These are phyloP conservation scores for Marasmius oreades DNA, from an alignment of 1,284 basidiomycete genomes.

Conservation along the genomic window DNA sequence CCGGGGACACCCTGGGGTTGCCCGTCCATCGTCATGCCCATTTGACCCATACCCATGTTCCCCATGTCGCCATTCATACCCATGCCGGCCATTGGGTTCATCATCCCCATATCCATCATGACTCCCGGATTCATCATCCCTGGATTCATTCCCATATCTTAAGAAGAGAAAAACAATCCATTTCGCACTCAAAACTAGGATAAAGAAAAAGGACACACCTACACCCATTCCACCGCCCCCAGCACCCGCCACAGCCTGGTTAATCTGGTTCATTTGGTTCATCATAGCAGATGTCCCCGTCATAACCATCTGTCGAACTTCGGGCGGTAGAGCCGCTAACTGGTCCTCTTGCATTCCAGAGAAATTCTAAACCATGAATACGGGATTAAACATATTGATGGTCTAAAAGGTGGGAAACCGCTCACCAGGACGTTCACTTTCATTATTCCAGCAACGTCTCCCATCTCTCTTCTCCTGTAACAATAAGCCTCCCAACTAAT, in stretches of 20 bases:
- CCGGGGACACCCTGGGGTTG: slow-evolving; percentile 29
- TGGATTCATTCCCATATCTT: slow-evolving; percentile 30
- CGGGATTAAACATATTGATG: too few species aligned
- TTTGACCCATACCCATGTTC: slow-evolving; percentile 20
- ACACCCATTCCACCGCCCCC: neutral
- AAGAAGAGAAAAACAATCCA: neutral
- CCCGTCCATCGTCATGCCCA: slow-evolving; percentile 38
- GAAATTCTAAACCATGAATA: slow-evolving; percentile 53
- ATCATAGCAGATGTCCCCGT: slow-evolving; percentile 72
- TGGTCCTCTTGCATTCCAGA: slow-evolving; percentile 81
- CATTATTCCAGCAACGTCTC: slow-evolving; percentile 72
- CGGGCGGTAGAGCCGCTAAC: slow-evolving; percentile 66
- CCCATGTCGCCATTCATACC: slow-evolving; percentile 40
- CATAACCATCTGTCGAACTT: slow-evolving; percentile 81
- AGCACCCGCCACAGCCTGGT: slow-evolving; percentile 1
- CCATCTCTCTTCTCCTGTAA: slow-evolving; percentile 79
- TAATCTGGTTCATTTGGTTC: slow-evolving; percentile 32
- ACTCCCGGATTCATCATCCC: slow-evolving; percentile 62
- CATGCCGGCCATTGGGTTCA: slow-evolving; percentile 47
- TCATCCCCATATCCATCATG: slow-evolving; percentile 51
- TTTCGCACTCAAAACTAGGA: too few species aligned
- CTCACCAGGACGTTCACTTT: slow-evolving; percentile 76
- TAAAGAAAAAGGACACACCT: slow-evolving; percentile 30
- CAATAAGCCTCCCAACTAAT: slow-evolving; percentile 92
- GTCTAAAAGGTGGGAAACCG: too few species aligned